These are phyloP conservation scores for Schizochytrium sp. DNA, from an alignment of 108 stramenopile genomes.

Conservation along the genomic window DNA sequence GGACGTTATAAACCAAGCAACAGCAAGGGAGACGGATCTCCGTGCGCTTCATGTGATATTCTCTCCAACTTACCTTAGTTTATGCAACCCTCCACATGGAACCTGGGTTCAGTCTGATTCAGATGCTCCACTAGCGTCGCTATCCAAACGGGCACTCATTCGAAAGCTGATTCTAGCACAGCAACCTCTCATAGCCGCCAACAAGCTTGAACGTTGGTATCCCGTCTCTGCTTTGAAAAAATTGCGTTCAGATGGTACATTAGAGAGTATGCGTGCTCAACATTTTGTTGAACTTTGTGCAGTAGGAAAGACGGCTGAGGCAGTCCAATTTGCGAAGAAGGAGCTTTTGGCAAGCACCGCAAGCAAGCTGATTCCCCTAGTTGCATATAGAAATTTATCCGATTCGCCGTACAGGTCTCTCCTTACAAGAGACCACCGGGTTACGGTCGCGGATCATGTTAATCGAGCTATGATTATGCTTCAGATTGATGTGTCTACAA, in stretches of 20 bases:
- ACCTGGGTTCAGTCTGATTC: background rate
- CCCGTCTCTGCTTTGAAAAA: background rate
- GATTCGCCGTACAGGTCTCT: background rate
- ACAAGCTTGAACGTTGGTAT: background rate
- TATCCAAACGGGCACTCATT: background rate
- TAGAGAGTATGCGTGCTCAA: conserved; percentile 18
- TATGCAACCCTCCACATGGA: conserved; percentile 20
- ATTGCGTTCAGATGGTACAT: background rate
- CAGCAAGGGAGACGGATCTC: background rate
- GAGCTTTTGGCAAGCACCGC: background rate
- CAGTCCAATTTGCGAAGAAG: background rate
- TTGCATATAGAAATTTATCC: background rate
- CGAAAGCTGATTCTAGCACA: background rate
- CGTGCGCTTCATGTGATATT: background rate
- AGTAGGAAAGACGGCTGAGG: background rate
- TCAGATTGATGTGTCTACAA: background rate
- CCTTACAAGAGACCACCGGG: background rate
- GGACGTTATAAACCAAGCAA: too few relatives aligned
- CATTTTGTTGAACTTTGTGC: background rate
- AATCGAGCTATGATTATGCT: background rate
- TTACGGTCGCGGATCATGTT: background rate
- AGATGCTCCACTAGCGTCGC: background rate
- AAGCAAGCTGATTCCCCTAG: background rate
- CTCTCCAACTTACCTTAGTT: background rate
- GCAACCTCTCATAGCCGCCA: background rate